Base-by-base conservation (phyloP, 306 rosid species). In the Acacia melanoxylon region DNA sequence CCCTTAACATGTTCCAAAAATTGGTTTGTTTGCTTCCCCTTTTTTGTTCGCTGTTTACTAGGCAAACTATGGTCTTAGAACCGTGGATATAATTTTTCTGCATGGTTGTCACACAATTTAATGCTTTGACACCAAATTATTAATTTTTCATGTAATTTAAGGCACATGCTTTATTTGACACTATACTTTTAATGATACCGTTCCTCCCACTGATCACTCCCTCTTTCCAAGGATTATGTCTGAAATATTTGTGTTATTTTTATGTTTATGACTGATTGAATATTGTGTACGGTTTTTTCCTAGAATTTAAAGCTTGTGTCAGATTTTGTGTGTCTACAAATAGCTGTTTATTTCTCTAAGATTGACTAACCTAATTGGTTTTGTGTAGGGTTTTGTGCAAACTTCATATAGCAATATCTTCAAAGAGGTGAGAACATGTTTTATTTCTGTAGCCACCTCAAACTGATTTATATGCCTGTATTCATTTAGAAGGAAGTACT, bases 351-450 rank as follows among this genome's bases (percentile, higher is more conserved):
- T 22, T 59, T 80, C 46, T 71, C 49, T 13, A 41, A 44, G 22
- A 74, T 76, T 89, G 66, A 79, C 81, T 78, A 83, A 72, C 83
- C 73, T 84, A 20, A 15, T 59, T 74, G 71, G 33, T 72, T 86
- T 86, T 83, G 65, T 86, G 83, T 63, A 95, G 99, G 98, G 98
- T 45, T 95, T 89, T 44, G 79, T 88, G 85, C 93, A 92, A 88
- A 86, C 85, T 61, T 93, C 97, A 82, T 75, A 61, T 58, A 91
- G 97, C 86, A 89, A 82, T 86, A 89, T 92, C 75, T 95, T 95
- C 86, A 87, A 89, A 85, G 94, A 95, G 98, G 98, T 95, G 83
- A 87, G 89, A 56, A 42, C 72, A 42, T 76, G 42, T 19, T 74
- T 74, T 58, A 29, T 75, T 76, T 76, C 68, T 62, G 40, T 52